These are phyloP conservation scores for Rauvolfia tetraphylla DNA, from an alignment of 257 asterid genomes.

Conservation along the genomic window DNA sequence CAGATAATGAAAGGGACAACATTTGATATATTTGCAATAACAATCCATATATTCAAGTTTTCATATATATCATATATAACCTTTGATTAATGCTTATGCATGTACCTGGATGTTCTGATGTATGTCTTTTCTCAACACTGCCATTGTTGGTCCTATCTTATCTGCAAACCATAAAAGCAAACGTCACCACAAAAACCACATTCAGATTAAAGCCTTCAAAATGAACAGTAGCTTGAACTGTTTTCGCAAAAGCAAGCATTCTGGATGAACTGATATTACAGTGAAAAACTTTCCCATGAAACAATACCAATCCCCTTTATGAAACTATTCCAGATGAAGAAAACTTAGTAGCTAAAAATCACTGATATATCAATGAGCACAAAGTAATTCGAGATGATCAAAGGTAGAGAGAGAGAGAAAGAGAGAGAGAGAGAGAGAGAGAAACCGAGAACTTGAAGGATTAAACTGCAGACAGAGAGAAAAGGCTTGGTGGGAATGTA, in stretches of 20 bases:
- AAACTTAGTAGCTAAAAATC: too few species aligned
- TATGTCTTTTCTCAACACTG: constrained; percentile 84
- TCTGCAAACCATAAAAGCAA: constrained; percentile 41
- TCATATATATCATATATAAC: background rate
- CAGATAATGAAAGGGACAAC: constrained; percentile 37
- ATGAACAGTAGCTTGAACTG: background rate
- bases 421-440: constrained; percentile 21
- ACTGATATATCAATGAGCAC: background rate
- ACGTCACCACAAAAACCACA: background rate
- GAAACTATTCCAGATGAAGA: background rate
- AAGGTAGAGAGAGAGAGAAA: constrained; percentile 7
- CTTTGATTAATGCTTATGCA: background rate
- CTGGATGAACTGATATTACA: background rate
- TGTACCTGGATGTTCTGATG: constrained; percentile 70
- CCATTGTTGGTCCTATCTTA: constrained; percentile 98
- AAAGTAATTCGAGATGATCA: background rate
- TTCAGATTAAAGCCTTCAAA: background rate
- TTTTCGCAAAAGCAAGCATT: background rate
- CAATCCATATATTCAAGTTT: background rate
- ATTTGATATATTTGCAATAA: background rate
- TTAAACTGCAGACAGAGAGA: constrained; percentile 62
- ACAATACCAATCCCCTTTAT: too few species aligned
- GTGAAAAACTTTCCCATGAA: too few species aligned
- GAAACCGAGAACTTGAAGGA: constrained; percentile 79
- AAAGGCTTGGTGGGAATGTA: constrained; percentile 64